Conservation (phyloP, 345 rosid genomes). For the Corchorus olitorius region DNA sequence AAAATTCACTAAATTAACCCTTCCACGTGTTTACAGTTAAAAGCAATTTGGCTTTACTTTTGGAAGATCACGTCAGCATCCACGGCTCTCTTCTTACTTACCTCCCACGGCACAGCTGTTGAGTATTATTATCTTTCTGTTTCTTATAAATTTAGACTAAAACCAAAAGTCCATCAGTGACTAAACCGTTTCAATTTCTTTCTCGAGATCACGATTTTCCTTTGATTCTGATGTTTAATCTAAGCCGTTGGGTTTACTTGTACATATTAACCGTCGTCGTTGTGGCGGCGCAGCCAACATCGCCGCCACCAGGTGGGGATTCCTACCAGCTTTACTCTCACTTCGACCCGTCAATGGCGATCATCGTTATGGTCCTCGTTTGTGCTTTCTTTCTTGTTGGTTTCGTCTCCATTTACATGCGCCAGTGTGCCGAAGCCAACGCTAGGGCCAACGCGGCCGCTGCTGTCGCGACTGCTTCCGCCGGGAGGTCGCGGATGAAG, state of each 20-base stretch:
- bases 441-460: constrained; percentile 1
- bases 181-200: neutral
- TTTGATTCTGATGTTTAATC: neutral
- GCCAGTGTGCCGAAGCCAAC: constrained; percentile 24
- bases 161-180: too few relatives aligned
- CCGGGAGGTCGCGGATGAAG: constrained; percentile 9
- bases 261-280: neutral
- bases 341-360: constrained; percentile 30
- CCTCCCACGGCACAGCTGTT: constrained; percentile 14
- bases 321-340: constrained; percentile 10
- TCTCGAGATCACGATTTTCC: neutral
- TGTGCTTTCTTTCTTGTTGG: constrained; percentile 28
- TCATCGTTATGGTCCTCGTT: constrained; percentile 28
- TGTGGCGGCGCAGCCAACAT: constrained; percentile 10
- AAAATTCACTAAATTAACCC: neutral
- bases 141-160: neutral
- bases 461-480: neutral
- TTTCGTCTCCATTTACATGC: constrained; percentile 32
- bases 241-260: neutral
- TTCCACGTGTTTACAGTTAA: neutral
- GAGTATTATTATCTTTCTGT: neutral
- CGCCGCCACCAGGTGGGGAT: neutral
- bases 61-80: neutral
- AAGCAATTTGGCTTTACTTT: neutral
- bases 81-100: neutral